Evolutionary conservation across 2,329 filamentous ascomycete genomes (phyloP), one percentile per base, ranked within the genome.

Genomic region (Falciphora oryzae): DNA sequence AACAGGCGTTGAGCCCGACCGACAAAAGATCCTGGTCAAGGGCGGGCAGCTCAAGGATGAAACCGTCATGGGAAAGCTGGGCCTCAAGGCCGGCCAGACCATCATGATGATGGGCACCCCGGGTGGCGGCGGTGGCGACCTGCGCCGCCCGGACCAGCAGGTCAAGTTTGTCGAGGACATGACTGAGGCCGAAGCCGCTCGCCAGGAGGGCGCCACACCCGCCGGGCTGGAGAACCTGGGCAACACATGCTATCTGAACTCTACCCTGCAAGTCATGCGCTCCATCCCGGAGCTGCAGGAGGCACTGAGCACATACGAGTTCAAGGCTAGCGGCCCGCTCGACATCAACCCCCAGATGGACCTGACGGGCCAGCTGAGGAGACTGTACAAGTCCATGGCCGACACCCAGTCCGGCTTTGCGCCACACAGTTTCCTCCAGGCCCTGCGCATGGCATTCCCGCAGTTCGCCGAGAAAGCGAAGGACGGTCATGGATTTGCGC

Each of bases 171-270:
- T 96, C 68, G 95, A 99, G 78, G 95, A 99, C 75, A 97, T 99
- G 94, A 96, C 92, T 31, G 93, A 96, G 75, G 93, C 93, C 35
- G 94, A 98, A 76, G 86, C 88, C 63, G 94, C 95, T 28, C 88
- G 88, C 75, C 86, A 90, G 74, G 89, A 89, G 66, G 93, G 92
- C 65, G 93, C 93, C 61, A 94, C 85, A 59, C 95, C 96, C 1
- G 90, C 93, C 65, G 95, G 95, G 60, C 80, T 99, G 67, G 85
- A 90, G 75, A 99, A 99, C 73, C 81, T 97, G 67, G 95, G 96
- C 70, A 99, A 99, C 77, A 99, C 96, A 4, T 99, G 95, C 81
- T 99, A 99, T 75, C 88, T 98, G 73, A 99, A 99, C 82, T 95
- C 95, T 62, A 97, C 94, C 0, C 83, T 99, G n/a, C 96, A 99